Evolutionary conservation across 192 early-diverging fungal genomes (phyloP).

Genomic region (Entophlyctis luteolus): DNA sequence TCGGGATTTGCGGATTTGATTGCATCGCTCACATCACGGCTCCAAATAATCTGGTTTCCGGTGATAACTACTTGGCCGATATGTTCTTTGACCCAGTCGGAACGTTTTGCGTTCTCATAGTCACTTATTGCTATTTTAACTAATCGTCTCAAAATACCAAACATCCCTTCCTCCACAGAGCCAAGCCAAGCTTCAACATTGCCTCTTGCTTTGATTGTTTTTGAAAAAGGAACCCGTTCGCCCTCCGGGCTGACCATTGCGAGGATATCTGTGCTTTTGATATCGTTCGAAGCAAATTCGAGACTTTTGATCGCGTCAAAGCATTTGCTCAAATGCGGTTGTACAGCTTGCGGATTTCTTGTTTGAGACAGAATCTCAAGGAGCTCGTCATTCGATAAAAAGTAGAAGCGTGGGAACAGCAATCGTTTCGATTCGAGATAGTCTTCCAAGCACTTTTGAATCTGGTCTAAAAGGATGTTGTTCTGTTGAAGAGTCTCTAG

Average conservation of each 20-base stretch:
- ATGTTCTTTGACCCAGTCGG: slow-evolving; percentile 59
- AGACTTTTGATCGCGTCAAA: slow-evolving; percentile 62
- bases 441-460: slow-evolving; percentile 63
- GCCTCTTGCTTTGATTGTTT: slow-evolving; percentile 60
- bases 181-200: slow-evolving; percentile 64
- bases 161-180: slow-evolving; percentile 61
- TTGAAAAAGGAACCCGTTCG: slow-evolving; percentile 52
- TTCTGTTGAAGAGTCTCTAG: slow-evolving; percentile 60
- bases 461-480: slow-evolving; percentile 57
- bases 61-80: slow-evolving; percentile 56
- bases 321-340: slow-evolving; percentile 60
- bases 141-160: slow-evolving; percentile 44
- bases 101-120: slow-evolving; percentile 45
- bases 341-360: slow-evolving; percentile 60
- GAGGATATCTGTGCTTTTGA: slow-evolving; percentile 57
- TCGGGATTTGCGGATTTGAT: slow-evolving; percentile 43
- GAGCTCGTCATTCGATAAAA: slow-evolving; percentile 63
- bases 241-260: slow-evolving; percentile 60
- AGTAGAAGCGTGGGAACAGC: slow-evolving; percentile 61
- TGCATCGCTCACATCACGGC: slow-evolving; percentile 46
- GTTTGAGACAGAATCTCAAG: slow-evolving; percentile 62
- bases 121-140: slow-evolving; percentile 55
- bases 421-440: slow-evolving; percentile 59
- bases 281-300: slow-evolving; percentile 52
- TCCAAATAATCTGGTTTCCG: slow-evolving; percentile 58